phyloP scores from a whole-genome alignment of 2,329 filamentous ascomycete genomes.

The Alternaria alternata region DNA sequence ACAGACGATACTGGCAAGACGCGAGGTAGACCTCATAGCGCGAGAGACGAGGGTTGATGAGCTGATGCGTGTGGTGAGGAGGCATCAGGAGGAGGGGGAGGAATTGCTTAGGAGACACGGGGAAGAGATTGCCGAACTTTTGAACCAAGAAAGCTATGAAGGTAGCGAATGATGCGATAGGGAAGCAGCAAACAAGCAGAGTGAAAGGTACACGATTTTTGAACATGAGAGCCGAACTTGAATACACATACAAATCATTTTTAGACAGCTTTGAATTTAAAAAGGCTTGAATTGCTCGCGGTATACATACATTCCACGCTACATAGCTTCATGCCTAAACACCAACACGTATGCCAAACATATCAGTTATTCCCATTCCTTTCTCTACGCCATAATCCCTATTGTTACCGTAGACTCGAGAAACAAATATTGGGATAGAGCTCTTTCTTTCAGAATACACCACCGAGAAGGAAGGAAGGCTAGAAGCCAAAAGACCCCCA shows the following conservation, averaged over 20 bases:
- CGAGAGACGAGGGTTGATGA: background rate
- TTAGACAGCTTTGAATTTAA: background rate
- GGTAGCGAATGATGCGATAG: background rate
- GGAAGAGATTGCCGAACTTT: background rate
- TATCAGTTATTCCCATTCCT: conserved; percentile 4
- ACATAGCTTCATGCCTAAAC: background rate
- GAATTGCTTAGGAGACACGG: conserved; percentile 9
- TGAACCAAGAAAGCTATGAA: background rate
- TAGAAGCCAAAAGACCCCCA: conserved; percentile 14
- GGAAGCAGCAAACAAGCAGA: background rate
- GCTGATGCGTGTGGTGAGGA: background rate
- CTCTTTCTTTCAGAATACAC: conserved; percentile 5
- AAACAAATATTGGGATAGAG: conserved; percentile 28
- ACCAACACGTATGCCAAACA: conserved; percentile 6
- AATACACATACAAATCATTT: background rate
- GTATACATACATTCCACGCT: conserved; percentile 12
- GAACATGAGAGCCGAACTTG: background rate
- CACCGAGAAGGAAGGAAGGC: conserved; percentile 21
- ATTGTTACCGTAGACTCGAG: conserved; percentile 26
- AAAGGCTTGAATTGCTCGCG: conserved; percentile 9
- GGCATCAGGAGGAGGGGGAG: conserved; percentile 14
- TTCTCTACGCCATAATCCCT: conserved; percentile 19
- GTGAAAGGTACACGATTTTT: background rate
- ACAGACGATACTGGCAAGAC: background rate
- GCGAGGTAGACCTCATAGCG: background rate